Conservation (phyloP, 2,329 filamentous ascomycete species). For the Pseudogymnoascus sp. region DNA sequence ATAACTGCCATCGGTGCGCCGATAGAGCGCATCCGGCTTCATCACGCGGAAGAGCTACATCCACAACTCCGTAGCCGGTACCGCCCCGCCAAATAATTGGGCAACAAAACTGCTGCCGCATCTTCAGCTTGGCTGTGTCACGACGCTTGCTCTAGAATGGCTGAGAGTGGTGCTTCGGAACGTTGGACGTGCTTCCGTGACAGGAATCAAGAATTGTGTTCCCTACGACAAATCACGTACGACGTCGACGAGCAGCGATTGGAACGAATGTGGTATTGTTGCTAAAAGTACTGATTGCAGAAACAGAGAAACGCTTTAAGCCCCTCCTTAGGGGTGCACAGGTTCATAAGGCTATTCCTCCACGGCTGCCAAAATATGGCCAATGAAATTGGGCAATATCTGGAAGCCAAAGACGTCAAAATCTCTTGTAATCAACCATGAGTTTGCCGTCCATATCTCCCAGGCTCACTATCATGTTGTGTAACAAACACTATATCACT, state of each 20-base stretch:
- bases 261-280: conserved; percentile 2
- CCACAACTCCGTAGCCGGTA: not conserved
- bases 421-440: not conserved
- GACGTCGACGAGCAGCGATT: not conserved
- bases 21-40: not conserved
- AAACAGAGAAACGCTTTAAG: not conserved
- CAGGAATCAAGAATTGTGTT: not conserved
- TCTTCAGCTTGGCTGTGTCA: not conserved
- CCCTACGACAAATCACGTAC: not conserved
- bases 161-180: not conserved
- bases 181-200: not conserved
- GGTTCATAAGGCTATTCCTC: not conserved
- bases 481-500: not conserved
- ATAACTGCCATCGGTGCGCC: not conserved
- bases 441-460: not conserved
- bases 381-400: not conserved
- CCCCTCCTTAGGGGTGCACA: not conserved
- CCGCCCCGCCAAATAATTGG: not conserved
- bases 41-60: not conserved
- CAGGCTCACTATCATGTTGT: not conserved
- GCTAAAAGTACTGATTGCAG: not conserved
- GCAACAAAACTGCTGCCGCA: not conserved
- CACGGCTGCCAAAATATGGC: not conserved
- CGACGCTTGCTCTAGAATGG: not conserved
- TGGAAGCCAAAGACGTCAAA: not conserved